phyloP scores from a whole-genome alignment of 78 protist genomes.

The Mantamonas sphyraenae region DNA sequence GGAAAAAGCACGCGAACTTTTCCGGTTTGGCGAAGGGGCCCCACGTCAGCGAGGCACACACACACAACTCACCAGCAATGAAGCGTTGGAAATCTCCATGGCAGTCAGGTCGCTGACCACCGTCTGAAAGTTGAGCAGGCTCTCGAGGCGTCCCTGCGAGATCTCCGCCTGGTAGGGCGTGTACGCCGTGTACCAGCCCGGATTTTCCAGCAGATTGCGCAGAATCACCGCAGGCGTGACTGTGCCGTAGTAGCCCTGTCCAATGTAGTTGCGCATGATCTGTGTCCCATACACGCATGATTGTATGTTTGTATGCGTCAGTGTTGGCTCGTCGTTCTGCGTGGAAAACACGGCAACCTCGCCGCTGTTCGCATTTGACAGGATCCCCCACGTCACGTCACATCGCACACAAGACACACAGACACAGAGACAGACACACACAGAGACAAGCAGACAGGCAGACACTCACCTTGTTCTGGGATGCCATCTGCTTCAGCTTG shows the following conservation, averaged over 20 bases:
- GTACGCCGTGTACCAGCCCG: conserved; percentile 99
- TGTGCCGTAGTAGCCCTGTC: conserved; percentile 63
- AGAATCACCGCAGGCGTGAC: conserved; percentile 83
- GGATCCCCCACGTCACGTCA: neutral
- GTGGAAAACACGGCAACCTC: no score
- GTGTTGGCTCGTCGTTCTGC: no score
- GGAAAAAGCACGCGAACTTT: no score
- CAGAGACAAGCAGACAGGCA: conserved; percentile 70
- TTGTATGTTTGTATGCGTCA: no score
- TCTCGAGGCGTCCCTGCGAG: conserved; percentile 92
- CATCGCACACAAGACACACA: neutral
- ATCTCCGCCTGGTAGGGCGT: conserved; percentile 98
- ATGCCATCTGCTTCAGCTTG: conserved; percentile 7
- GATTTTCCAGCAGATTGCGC: conserved; percentile 88
- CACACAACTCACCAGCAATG: no score
- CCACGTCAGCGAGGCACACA: no score
- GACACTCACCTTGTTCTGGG: conserved; percentile 40
- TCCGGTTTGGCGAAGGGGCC: no score
- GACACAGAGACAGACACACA: neutral
- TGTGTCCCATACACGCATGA: no score
- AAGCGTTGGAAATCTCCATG: conserved; percentile 79
- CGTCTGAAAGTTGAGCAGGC: conserved; percentile 92
- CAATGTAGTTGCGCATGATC: conserved; percentile 23
- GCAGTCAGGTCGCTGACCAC: conserved; percentile 87
- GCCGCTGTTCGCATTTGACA: no score